Evolutionary conservation across 768 basidiomycete species (phyloP), one percentile per base, ranked within the genome.

Genomic region (Pisolithus marmoratus): DNA sequence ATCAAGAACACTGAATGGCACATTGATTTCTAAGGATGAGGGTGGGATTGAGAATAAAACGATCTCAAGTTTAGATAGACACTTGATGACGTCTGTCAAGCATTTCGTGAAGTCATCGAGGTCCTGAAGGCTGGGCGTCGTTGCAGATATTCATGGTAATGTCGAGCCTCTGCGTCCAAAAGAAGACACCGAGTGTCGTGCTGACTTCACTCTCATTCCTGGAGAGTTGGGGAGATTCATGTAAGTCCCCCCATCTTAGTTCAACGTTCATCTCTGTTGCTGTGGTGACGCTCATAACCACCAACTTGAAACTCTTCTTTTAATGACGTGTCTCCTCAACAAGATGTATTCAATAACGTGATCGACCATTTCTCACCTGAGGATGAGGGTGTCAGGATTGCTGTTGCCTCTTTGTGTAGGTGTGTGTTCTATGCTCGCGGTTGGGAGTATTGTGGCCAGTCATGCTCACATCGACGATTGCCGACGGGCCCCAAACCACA

Each of bases 321-420:
- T 15, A 98, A 94, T 57, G 95, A 98, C 61, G 86, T 98, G 81
- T 83, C 86, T 1, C 75, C 75, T 24, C 87, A 94, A 62, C 72
- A 77, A 36, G 85, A 88, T n/a, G 76, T 91, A 20, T 98, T 97
- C 70, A 71, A 74, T 26, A 76, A 79, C 48, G 77, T 85, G 0
- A 81, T 96, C 38, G 79, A 85, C 14, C 80, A 82, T 53, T 94
- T 96, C 64, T 70, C 77, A 3, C 76, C 83, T 1, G 84, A 89
- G 36, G 82, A 87, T 52, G 94, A 98, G 64, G 91, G 95, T 40
- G 77, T 92, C 15, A 79, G 93, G 42, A 82, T 88, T 31, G 91
- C 94, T 34, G 94, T 95, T 34, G 92, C 96, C 0, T 97, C n/a
- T 97, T 60, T 91, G 96, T 47, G 90, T 90, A 34, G 92, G 92